Evolutionary conservation across 2,329 filamentous ascomycete species (phyloP).

Genomic region (Fusarium lyarnte): DNA sequence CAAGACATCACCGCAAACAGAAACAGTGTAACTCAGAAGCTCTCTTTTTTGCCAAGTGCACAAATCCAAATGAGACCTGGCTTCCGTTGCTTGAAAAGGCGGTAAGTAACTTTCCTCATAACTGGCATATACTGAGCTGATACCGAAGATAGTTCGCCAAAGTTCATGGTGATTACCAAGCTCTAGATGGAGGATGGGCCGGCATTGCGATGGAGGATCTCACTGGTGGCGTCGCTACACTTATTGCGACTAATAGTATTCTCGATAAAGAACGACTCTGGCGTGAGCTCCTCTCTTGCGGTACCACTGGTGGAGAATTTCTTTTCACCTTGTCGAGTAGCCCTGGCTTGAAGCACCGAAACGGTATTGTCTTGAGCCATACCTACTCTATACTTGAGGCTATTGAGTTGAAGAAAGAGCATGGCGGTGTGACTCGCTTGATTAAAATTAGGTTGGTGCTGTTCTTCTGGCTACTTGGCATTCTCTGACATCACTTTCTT

Average conservation of each 20-base stretch:
- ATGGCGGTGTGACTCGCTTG: constrained; percentile 51
- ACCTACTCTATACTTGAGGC: constrained; percentile 62
- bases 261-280: constrained; percentile 75
- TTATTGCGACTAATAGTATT: constrained; percentile 65
- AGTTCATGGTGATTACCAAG: constrained; percentile 74
- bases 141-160: constrained; percentile 67
- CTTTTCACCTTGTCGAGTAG: constrained; percentile 59
- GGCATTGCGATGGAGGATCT: constrained; percentile 63
- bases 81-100: constrained; percentile 78
- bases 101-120: constrained; percentile 13
- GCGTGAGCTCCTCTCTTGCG: constrained; percentile 72
- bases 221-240: constrained; percentile 65
- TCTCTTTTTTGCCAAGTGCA: constrained; percentile 75
- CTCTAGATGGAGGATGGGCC: constrained; percentile 73
- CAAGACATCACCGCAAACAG: constrained; percentile 67
- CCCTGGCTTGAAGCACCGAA: constrained; percentile 39
- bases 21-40: constrained; percentile 75
- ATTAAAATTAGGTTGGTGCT: constrained; percentile 55
- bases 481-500: neutral
- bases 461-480: neutral
- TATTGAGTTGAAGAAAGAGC: constrained; percentile 54
- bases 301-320: constrained; percentile 73
- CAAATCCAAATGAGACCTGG: constrained; percentile 78
- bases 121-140: neutral
- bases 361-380: constrained; percentile 56